Conservation (phyloP, 495 filamentous ascomycete species). For the Neurospora sp. region DNA sequence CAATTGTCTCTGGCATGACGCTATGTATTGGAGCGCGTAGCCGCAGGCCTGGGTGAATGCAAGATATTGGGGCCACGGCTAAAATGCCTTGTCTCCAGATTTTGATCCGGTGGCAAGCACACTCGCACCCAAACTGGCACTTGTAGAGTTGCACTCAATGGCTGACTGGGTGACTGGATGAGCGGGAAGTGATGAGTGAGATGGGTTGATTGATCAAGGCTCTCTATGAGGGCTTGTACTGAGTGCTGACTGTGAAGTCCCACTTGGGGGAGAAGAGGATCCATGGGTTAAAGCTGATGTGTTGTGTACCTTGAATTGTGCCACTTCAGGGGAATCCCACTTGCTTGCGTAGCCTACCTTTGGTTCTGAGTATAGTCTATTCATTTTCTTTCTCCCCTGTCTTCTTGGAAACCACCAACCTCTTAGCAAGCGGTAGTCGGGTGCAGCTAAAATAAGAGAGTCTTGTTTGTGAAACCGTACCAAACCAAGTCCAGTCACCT, state of each 20-base stretch:
- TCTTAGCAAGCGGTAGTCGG: neutral
- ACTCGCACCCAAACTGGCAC: neutral
- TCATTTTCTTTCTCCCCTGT: neutral
- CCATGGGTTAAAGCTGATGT: neutral
- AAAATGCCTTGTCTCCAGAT: constrained; percentile 20
- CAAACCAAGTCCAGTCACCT: neutral
- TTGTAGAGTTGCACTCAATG: constrained; percentile 7
- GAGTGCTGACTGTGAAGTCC: neutral
- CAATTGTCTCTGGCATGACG: constrained; percentile 10
- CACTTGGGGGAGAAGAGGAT: neutral
- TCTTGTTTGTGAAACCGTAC: neutral
- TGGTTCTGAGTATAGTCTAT: neutral
- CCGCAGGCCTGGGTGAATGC: constrained; percentile 28
- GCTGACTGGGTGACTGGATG: constrained; percentile 1
- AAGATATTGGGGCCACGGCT: constrained; percentile 24
- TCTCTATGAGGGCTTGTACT: neutral
- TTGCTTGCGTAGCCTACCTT: neutral
- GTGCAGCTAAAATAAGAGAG: neutral
- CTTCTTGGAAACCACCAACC: neutral
- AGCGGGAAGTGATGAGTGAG: neutral
- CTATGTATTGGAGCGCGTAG: constrained; percentile 19
- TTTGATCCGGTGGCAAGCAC: constrained; percentile 22
- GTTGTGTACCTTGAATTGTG: neutral
- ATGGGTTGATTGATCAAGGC: neutral
- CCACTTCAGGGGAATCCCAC: neutral